Evolutionary conservation across 23 red algal species (phyloP).

Genomic region (Gracilaria domingensis): DNA sequence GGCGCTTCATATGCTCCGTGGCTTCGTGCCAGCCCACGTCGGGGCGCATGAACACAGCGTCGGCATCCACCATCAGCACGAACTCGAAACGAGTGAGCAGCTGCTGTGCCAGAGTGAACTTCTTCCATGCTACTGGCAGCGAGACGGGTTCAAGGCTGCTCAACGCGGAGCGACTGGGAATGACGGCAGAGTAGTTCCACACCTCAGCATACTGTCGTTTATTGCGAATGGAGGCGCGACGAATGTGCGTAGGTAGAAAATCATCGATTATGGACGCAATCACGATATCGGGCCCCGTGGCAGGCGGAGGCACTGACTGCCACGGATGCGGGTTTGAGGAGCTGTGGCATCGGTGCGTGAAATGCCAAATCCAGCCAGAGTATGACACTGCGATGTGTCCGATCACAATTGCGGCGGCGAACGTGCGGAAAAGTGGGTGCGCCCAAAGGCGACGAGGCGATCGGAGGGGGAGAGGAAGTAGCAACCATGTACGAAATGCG

Average conservation of each 20-base stretch:
- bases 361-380: neutral
- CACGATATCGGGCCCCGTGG: neutral
- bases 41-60: conserved; percentile 2
- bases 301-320: neutral
- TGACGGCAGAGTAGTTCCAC: neutral
- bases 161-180: neutral
- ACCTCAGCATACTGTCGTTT: neutral
- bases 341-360: neutral
- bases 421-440: too few species aligned
- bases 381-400: neutral
- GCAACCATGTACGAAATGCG: too few species aligned
- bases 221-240: neutral
- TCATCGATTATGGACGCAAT: neutral
- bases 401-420: too few species aligned
- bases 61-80: conserved; percentile 9
- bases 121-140: neutral
- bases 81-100: neutral
- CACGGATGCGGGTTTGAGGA: neutral
- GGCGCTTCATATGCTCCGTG: neutral
- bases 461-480: too few species aligned
- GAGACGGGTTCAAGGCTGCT: neutral
- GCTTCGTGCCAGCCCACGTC: neutral
- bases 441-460: too few species aligned
- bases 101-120: neutral
- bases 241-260: neutral